These are phyloP conservation scores for cucumber (Cucumis sativus) DNA, from an alignment of 306 rosid genomes.

Conservation along the genomic window Cucumber_9930_V3 NC_026658.2:564001-564500, in stretches of 20 bases:
- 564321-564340: neutral
- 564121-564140: slow-evolving; percentile 16
- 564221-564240: neutral
- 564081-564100: neutral
- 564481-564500: slow-evolving; percentile 33
- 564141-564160: slow-evolving; percentile 76
- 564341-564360: neutral
- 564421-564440: slow-evolving; percentile 24
- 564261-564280: too few species aligned
- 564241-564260: neutral
- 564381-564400: slow-evolving; percentile 69
- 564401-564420: slow-evolving; percentile 61
- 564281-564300: neutral
- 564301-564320: slow-evolving; percentile 9
- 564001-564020: too few species aligned
- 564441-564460: slow-evolving; percentile 35
- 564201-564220: slow-evolving; percentile 11
- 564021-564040: too few species aligned
- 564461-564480: slow-evolving; percentile 82
- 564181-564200: slow-evolving; percentile 27
- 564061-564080: neutral
- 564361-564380: slow-evolving; percentile 48
- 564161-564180: slow-evolving; percentile 40
- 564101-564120: neutral
- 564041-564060: too few species aligned